Conservation (phyloP, 805 yeast species). For the Candida krabiensis region DNA sequence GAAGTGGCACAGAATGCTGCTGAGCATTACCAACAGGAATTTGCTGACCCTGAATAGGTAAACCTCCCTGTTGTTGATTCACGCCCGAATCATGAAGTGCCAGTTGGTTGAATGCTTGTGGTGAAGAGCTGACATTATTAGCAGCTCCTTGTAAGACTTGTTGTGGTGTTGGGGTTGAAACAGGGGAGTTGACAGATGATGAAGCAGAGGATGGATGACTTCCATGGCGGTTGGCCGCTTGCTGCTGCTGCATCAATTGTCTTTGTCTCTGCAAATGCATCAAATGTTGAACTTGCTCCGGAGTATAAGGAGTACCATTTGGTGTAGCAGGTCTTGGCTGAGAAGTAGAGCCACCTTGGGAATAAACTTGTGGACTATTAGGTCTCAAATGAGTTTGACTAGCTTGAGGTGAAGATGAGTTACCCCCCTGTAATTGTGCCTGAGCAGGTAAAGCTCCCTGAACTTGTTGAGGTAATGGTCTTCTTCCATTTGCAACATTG, state of each 20-base stretch:
- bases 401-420: slow-evolving; percentile 5
- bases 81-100: slow-evolving; percentile 12
- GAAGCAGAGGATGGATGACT: slow-evolving; percentile 12
- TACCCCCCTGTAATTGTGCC: slow-evolving; percentile 3
- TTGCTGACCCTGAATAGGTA: slow-evolving; percentile 1
- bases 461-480: neutral
- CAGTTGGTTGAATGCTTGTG: slow-evolving; percentile 12
- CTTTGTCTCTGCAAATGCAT: slow-evolving; percentile 53
- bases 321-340: slow-evolving; percentile 44
- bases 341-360: slow-evolving; percentile 11
- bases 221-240: slow-evolving; percentile 14
- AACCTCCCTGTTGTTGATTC: slow-evolving; percentile 23
- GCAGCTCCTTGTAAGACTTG: slow-evolving; percentile 16
- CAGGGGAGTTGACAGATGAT: slow-evolving; percentile 15
- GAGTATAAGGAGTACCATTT: slow-evolving; percentile 57
- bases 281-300: slow-evolving; percentile 60
- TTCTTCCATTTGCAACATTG: slow-evolving; percentile 1
- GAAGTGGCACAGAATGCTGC: slow-evolving; percentile 6
- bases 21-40: slow-evolving; percentile 2
- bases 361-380: slow-evolving; percentile 14
- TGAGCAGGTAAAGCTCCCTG: neutral
- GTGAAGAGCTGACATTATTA: slow-evolving; percentile 8
- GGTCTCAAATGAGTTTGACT: slow-evolving; percentile 10
- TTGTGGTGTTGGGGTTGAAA: slow-evolving; percentile 22
- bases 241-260: slow-evolving; percentile 34